phyloP scores from a whole-genome alignment of 176 grass and related monocot species.

The Raddia guianensis region DNA sequence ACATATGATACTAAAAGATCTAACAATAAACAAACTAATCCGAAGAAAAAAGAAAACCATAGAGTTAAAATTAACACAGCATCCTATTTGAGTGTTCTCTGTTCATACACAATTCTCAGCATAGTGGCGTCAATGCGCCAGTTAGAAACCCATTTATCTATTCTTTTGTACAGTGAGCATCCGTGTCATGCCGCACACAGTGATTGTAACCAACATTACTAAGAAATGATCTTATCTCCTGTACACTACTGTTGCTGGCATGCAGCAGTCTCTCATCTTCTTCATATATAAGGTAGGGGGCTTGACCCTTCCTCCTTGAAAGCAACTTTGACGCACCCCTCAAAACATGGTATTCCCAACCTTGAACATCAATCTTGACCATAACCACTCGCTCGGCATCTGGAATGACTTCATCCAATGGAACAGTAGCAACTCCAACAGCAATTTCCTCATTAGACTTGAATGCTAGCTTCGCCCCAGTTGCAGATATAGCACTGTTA shows the following conservation, averaged over 20 bases:
- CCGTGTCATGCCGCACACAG: conserved; percentile 56
- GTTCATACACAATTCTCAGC: conserved; percentile 11
- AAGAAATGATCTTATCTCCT: conserved; percentile 81
- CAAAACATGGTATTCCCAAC: conserved; percentile 90
- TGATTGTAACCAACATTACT: conserved; percentile 72
- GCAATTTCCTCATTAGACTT: conserved; percentile 77
- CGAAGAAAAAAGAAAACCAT: background rate
- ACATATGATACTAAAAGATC: conserved; percentile 9
- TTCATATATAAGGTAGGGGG: conserved; percentile 92
- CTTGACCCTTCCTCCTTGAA: conserved; percentile 70
- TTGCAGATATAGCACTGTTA: conserved; percentile 97
- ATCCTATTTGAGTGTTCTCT: conserved; percentile 20
- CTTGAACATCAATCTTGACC: conserved; percentile 95
- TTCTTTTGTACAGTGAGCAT: conserved; percentile 85
- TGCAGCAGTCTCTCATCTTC: conserved; percentile 83
- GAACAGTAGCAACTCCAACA: conserved; percentile 72
- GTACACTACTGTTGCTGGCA: conserved; percentile 79
- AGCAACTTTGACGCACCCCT: conserved; percentile 72
- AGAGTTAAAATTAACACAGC: background rate
- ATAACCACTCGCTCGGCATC: conserved; percentile 61
- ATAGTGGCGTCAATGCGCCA: conserved; percentile 3
- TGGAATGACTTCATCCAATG: conserved; percentile 82
- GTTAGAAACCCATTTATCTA: conserved; percentile 41
- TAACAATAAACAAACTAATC: conserved; percentile 10
- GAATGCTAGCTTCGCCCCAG: conserved; percentile 90